Evolutionary conservation across 352 stramenopile species (phyloP).

Genomic region (Thraustochytrium striatum): DNA sequence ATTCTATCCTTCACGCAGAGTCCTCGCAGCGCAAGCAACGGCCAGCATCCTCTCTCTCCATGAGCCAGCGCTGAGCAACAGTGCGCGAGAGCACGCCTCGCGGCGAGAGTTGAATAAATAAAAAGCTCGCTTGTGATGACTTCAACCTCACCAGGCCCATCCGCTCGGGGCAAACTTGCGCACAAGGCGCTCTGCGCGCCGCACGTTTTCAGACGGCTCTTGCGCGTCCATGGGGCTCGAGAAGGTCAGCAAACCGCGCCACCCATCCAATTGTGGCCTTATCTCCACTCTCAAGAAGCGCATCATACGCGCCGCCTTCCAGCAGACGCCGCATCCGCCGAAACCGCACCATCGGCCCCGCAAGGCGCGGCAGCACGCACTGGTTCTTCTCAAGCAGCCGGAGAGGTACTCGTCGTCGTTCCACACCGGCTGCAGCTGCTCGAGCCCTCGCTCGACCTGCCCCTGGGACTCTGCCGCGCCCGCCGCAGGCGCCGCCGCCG

Average conservation of each 20-base stretch:
- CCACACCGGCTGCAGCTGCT: conserved; percentile 20
- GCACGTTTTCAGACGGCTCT: background rate
- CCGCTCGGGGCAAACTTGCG: conserved; percentile 3
- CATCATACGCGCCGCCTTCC: background rate
- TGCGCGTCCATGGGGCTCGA: background rate
- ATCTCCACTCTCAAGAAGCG: background rate
- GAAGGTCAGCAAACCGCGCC: background rate
- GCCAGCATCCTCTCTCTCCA: too few species aligned
- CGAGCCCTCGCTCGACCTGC: background rate
- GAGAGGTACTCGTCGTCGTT: conserved; percentile 19
- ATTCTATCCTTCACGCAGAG: too few species aligned
- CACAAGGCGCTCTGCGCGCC: background rate
- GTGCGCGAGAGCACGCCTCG: too few species aligned
- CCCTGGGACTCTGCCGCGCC: background rate
- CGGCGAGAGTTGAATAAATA: too few species aligned
- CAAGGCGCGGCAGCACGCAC: background rate
- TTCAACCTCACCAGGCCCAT: conserved; percentile 18
- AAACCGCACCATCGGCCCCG: conserved; percentile 17
- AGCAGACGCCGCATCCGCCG: background rate
- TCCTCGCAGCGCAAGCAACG: too few species aligned
- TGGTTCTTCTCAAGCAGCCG: background rate
- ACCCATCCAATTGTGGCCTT: background rate
- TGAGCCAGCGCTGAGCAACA: too few species aligned
- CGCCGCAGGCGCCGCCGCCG: background rate
- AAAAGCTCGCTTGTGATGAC: too few species aligned